Evolutionary conservation across 768 basidiomycete species (phyloP), one percentile per base, ranked within the genome.

Genomic region (Chalciporus pseudorubinellus): DNA sequence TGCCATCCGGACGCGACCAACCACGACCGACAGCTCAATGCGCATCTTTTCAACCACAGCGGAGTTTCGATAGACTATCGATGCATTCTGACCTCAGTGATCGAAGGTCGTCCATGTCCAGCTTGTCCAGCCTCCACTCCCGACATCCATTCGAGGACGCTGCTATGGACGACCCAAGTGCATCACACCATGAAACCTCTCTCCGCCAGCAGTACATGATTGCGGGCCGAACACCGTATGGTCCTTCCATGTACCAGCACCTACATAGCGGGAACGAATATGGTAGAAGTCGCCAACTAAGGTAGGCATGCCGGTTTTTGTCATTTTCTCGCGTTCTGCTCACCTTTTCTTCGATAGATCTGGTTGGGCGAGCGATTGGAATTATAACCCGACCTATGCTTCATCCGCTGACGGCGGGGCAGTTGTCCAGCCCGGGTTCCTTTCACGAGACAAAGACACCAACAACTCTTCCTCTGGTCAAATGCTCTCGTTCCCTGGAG

Each of bases 281-380:
- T 38, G 48, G 44, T 10, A 31, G 48, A 40, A 26, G 22, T 43
- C 20, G 24, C 31, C 58, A 49, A 40, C 9, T 59, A 22, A 56
- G 50, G 66, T 63, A 29, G 19, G 53, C 50, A n/a, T 22, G 8
- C 13, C 10, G 1, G 24, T 36, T 20, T 19, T 33, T 3, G 29
- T 29, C 6, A 28, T 16, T 9, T 44, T 42, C 22, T 44, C 4
- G 28, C 3, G 3, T 24, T 19, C 26, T n/a, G 12, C 46, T 58
- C 4, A 50, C 50, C 41, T 34, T 19, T 16, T 18, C 2, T 21
- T 24, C 13, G 36, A 9, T 18, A 58, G 58, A 39, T 31, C 40
- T 31, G 41, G 52, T 33, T 63, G 57, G 56, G 55, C 53, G n/a
- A 48, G 48, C 19, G 61, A 64, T 33, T 64, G 64, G 64, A 39